Percentiles rank a stretch among this genome's conserved stretches.
These are phyloP conservation scores for Yarrowia divulgata DNA, from an alignment of 805 yeast species.

Conservation along the genomic window DNA sequence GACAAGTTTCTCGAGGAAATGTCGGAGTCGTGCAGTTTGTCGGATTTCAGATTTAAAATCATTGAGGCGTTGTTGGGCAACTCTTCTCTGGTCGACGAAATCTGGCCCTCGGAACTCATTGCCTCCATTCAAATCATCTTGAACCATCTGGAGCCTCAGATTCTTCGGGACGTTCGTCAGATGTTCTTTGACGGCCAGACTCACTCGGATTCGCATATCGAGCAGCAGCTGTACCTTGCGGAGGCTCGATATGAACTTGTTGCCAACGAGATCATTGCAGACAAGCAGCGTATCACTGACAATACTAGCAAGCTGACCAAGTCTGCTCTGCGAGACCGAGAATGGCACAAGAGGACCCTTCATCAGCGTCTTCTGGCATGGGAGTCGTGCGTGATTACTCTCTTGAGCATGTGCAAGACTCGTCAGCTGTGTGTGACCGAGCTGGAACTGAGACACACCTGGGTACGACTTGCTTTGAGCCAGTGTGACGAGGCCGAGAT, in stretches of 20 bases:
- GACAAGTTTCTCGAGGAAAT: constrained; percentile 19
- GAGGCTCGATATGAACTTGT: constrained; percentile 32
- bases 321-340: constrained; percentile 15
- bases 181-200: constrained; percentile 32
- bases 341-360: constrained; percentile 14
- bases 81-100: constrained; percentile 24
- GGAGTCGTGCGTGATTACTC: constrained; percentile 41
- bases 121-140: constrained; percentile 8
- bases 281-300: constrained; percentile 17
- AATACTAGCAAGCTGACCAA: constrained; percentile 7
- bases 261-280: constrained; percentile 28
- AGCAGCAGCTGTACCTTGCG: constrained; percentile 21
- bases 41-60: constrained; percentile 31
- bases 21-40: constrained; percentile 22
- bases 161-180: constrained; percentile 20
- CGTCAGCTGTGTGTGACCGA: neutral
- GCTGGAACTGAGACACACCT: constrained; percentile 52
- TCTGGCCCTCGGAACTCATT: constrained; percentile 34
- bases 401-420: constrained; percentile 32
- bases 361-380: constrained; percentile 27
- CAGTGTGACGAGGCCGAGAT: constrained; percentile 55
- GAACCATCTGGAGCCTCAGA: constrained; percentile 32
- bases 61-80: constrained; percentile 27
- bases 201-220: neutral
- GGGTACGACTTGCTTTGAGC: constrained; percentile 58